Percentiles rank a stretch among this genome's conserved stretches.
Conservation (phyloP, 2,329 filamentous ascomycete genomes). For the Aplosporella prunicola region DNA sequence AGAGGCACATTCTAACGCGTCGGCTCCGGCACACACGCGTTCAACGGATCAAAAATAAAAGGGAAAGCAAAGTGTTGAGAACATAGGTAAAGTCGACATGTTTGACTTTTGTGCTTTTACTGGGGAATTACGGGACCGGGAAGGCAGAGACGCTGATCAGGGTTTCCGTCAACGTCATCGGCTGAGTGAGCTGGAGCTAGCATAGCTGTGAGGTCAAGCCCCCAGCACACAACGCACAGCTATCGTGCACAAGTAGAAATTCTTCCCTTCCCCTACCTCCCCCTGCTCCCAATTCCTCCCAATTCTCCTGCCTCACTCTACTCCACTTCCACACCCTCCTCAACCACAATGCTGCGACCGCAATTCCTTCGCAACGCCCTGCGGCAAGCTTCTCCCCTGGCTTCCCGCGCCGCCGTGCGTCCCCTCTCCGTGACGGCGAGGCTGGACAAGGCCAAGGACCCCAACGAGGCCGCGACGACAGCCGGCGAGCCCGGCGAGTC, state of each 20-base stretch:
- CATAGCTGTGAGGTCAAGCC: too few species aligned
- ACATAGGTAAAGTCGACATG: too few species aligned
- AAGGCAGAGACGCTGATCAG: too few species aligned
- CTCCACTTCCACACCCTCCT: conserved; percentile 9
- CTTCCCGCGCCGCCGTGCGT: conserved; percentile 21
- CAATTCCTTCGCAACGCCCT: conserved; percentile 16
- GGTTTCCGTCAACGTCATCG: too few species aligned
- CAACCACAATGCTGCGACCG: conserved; percentile 25
- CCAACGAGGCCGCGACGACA: conserved; percentile 26
- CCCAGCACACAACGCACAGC: too few species aligned
- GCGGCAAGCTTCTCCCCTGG: conserved; percentile 22
- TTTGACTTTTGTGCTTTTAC: too few species aligned
- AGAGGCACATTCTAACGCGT: too few species aligned
- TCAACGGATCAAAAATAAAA: too few species aligned
- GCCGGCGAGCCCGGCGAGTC: conserved; percentile 30
- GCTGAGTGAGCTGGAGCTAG: too few species aligned
- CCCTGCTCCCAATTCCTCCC: neutral
- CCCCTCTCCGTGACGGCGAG: conserved; percentile 23
- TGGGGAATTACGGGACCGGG: too few species aligned
- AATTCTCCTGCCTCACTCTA: neutral
- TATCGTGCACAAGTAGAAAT: neutral
- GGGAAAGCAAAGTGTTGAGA: too few species aligned
- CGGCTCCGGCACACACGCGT: too few species aligned
- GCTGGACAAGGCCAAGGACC: conserved; percentile 21
- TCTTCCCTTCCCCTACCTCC: neutral